These are phyloP conservation scores for Lachnellula cervina DNA, from an alignment of 2,329 filamentous ascomycete genomes.

Conservation along the genomic window DNA sequence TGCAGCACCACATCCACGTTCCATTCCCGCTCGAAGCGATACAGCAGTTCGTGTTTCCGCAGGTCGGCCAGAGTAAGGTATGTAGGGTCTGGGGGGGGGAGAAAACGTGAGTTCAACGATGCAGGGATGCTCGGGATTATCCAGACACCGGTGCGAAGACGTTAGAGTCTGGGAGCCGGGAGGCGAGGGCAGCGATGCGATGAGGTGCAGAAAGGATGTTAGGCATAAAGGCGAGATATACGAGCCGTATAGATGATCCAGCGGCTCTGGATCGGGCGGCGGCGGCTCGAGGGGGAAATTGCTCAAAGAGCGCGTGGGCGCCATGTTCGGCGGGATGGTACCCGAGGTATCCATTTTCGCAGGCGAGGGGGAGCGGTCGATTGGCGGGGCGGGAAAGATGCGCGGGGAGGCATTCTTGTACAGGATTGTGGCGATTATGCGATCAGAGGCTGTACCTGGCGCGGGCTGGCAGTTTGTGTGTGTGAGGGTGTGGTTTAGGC, in stretches of 20 bases:
- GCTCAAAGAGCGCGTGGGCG: conserved; percentile 54
- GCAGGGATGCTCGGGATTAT: conserved; percentile 52
- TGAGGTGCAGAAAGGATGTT: conserved; percentile 61
- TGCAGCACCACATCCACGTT: conserved; percentile 81
- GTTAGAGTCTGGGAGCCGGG: conserved; percentile 46
- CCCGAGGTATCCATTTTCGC: conserved; percentile 6
- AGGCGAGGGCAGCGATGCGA: conserved; percentile 56
- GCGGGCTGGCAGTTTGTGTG: conserved; percentile 58
- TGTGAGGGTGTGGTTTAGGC: conserved; percentile 56
- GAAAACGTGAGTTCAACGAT: conserved; percentile 64
- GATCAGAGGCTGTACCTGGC: conserved; percentile 43
- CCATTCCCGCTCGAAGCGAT: conserved; percentile 82
- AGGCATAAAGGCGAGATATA: conserved; percentile 62
- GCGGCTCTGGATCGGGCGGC: conserved; percentile 48
- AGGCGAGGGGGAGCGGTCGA: conserved; percentile 31
- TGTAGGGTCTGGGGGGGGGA: conserved; percentile 53
- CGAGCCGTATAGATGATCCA: conserved; percentile 62
- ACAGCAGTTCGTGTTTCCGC: conserved; percentile 75
- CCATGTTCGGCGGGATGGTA: conserved; percentile 38
- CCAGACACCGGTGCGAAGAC: conserved; percentile 61
- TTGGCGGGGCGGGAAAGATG: conserved; percentile 33
- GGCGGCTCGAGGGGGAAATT: conserved; percentile 56
- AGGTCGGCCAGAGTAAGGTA: conserved; percentile 66
- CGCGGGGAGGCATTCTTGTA: conserved; percentile 46
- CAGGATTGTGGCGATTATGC: conserved; percentile 58